phyloP scores from a whole-genome alignment of 208 protist species.

The Herpetomonas samuelpessoai region DNA sequence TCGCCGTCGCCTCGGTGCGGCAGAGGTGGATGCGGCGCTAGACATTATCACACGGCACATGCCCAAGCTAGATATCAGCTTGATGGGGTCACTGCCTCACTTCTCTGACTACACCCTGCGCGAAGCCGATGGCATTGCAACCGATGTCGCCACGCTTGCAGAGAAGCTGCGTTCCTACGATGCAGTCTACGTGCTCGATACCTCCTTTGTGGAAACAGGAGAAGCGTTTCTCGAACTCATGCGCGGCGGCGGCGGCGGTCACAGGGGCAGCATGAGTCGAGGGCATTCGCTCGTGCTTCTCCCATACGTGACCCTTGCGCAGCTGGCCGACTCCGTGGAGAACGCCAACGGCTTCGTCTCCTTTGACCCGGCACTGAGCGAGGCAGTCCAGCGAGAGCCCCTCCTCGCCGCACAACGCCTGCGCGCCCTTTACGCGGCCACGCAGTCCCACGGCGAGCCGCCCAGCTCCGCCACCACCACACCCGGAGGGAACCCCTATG shows the following conservation, averaged over 20 bases:
- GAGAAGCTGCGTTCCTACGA: slow-evolving; percentile 29
- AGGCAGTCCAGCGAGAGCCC: slow-evolving; percentile 42
- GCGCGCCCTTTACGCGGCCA: slow-evolving; percentile 48
- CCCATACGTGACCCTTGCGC: slow-evolving; percentile 52
- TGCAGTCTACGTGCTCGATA: slow-evolving; percentile 70
- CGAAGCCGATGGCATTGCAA: slow-evolving; percentile 48
- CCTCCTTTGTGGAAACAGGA: slow-evolving; percentile 82
- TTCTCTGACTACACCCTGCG: slow-evolving; percentile 67
- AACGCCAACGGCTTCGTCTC: slow-evolving; percentile 27
- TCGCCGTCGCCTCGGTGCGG: slow-evolving; percentile 21
- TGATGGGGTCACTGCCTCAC: slow-evolving; percentile 60
- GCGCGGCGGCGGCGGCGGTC: neutral
- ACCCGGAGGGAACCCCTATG: neutral
- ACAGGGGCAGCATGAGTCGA: neutral
- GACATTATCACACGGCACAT: slow-evolving; percentile 62
- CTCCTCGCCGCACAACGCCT: slow-evolving; percentile 72
- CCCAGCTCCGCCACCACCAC: neutral
- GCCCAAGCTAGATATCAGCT: slow-evolving; percentile 75
- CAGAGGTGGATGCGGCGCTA: slow-evolving; percentile 43
- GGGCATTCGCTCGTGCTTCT: slow-evolving; percentile 65
- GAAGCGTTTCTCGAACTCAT: slow-evolving; percentile 66
- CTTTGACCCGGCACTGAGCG: slow-evolving; percentile 59
- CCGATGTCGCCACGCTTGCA: slow-evolving; percentile 35
- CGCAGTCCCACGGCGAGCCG: neutral
- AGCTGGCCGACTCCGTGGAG: slow-evolving; percentile 55